phyloP scores from a whole-genome alignment of 169 alveolate species.

The Plasmodium blacklocki region DNA sequence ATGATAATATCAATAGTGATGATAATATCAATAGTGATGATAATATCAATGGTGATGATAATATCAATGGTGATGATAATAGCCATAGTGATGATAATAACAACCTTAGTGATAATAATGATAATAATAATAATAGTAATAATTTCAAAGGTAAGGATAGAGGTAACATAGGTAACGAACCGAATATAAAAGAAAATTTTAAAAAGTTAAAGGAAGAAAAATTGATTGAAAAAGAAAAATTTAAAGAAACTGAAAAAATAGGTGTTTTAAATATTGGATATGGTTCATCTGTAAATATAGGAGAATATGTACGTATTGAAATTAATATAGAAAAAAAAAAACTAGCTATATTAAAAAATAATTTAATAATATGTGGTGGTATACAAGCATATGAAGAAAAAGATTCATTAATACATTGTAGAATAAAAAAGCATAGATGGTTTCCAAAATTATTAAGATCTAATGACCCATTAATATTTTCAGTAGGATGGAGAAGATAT shows the following conservation, averaged over 20 bases:
- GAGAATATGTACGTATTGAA: constrained; percentile 93
- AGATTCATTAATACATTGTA: constrained; percentile 77
- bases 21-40: constrained; percentile 74
- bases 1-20: constrained; percentile 18
- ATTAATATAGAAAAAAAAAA: constrained; percentile 83
- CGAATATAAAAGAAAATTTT: not conserved
- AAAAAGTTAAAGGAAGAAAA: constrained; percentile 53
- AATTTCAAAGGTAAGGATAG: constrained; percentile 29
- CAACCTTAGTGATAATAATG: constrained; percentile 19
- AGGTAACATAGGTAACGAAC: constrained; percentile 21
- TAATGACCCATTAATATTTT: constrained; percentile 96
- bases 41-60: constrained; percentile 26
- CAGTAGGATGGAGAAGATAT: constrained; percentile 99
- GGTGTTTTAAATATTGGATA: constrained; percentile 38
- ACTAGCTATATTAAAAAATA: constrained; percentile 75
- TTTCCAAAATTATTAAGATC: constrained; percentile 96
- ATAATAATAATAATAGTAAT: constrained; percentile 23
- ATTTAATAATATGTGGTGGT: constrained; percentile 79
- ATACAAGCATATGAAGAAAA: constrained; percentile 78
- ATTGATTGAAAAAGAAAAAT: constrained; percentile 44
- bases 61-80: constrained; percentile 59
- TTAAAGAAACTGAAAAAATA: constrained; percentile 76
- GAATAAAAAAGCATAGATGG: constrained; percentile 94
- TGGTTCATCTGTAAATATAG: constrained; percentile 85
- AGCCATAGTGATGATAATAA: constrained; percentile 26